These are phyloP conservation scores for Ceratocystis destructans DNA, from an alignment of 2,329 filamentous ascomycete species.

Conservation along the genomic window DNA sequence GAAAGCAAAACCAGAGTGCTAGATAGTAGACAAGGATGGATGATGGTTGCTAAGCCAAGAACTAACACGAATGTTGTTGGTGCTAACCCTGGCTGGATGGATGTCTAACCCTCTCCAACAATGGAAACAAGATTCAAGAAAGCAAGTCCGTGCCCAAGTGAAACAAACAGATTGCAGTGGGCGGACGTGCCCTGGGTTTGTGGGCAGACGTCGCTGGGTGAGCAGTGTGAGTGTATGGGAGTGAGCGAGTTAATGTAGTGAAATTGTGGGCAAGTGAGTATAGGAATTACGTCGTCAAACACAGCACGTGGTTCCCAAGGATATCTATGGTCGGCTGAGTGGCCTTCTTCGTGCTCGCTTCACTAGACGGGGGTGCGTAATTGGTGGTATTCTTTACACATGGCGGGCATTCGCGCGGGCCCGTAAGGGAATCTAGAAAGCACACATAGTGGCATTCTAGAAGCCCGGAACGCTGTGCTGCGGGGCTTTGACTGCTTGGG, in stretches of 20 bases:
- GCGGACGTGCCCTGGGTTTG: background rate
- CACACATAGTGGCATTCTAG: background rate
- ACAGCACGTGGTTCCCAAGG: background rate
- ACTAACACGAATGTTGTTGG: background rate
- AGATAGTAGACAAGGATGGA: background rate
- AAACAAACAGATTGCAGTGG: background rate
- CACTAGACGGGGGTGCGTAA: too few species aligned
- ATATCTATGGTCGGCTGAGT: too few species aligned
- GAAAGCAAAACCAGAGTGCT: background rate
- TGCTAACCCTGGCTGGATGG: background rate
- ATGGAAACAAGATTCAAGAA: background rate
- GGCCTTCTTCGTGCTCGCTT: too few species aligned
- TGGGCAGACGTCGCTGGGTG: background rate
- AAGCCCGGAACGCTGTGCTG: background rate
- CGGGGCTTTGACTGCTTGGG: background rate
- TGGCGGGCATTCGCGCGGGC: too few species aligned
- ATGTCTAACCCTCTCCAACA: background rate
- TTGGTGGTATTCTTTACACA: too few species aligned
- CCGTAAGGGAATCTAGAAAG: background rate
- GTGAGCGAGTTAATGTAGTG: too few species aligned
- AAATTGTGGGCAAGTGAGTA: background rate
- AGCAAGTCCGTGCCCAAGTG: background rate
- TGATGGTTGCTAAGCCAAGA: background rate
- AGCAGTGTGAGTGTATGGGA: background rate
- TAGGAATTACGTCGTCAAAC: background rate